phyloP scores from a whole-genome alignment of 2,329 filamentous ascomycete species.

The Fusarium xylarioides region DNA sequence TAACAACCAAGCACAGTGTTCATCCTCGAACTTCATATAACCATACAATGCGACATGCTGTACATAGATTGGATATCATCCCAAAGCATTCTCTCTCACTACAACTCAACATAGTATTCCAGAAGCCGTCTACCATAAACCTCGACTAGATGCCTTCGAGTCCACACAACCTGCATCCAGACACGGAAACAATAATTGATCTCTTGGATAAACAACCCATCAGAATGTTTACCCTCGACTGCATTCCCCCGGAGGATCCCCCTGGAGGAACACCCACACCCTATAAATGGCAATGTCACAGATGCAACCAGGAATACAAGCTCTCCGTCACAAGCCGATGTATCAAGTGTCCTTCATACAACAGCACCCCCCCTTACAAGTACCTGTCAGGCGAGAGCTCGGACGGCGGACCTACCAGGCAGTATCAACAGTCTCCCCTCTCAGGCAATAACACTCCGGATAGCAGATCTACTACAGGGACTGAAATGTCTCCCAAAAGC shows the following conservation, averaged over 20 bases:
- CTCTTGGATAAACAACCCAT: background rate
- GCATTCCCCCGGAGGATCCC: background rate
- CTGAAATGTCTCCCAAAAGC: background rate
- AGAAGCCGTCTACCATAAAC: too few relatives aligned
- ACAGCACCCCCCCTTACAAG: background rate
- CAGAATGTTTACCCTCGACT: background rate
- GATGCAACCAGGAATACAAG: slow-evolving; percentile 41
- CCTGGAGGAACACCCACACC: slow-evolving; percentile 5
- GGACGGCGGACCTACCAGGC: background rate
- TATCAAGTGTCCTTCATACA: background rate
- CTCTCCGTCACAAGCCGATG: slow-evolving; percentile 27
- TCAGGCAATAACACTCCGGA: background rate
- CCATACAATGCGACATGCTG: background rate
- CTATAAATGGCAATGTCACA: slow-evolving; percentile 49
- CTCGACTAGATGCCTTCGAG: background rate
- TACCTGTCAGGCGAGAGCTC: background rate
- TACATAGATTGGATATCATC: background rate
- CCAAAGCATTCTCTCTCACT: background rate
- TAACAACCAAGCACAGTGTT: background rate
- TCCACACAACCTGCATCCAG: background rate
- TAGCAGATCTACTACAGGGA: background rate
- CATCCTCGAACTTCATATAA: background rate
- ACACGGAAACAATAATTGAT: background rate
- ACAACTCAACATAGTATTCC: too few relatives aligned
- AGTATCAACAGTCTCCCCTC: background rate